A percentile compares a stretch with the other conserved stretches of the same genome.
phyloP scores from a whole-genome alignment of 495 filamentous ascomycete species.

The Podospora australis region DNA sequence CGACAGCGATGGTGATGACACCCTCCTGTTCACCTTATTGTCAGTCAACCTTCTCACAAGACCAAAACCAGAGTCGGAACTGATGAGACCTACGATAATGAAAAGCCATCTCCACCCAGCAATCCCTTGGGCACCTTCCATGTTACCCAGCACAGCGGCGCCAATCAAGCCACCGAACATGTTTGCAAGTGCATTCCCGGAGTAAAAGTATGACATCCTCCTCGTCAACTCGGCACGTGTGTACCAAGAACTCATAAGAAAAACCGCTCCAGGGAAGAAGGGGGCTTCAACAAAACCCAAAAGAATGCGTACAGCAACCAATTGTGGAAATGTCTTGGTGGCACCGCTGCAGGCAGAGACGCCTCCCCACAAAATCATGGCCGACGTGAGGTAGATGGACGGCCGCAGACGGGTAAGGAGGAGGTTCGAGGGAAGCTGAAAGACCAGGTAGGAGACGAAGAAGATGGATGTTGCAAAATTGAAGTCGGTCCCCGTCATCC shows the following conservation, averaged over 20 bases:
- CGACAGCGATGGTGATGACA: constrained; percentile 34
- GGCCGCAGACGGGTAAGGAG: constrained; percentile 43
- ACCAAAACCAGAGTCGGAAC: not conserved
- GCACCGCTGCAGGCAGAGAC: constrained; percentile 53
- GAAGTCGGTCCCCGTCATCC: constrained; percentile 42
- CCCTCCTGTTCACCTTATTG: constrained; percentile 23
- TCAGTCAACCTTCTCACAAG: not conserved
- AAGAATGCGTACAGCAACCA: constrained; percentile 56
- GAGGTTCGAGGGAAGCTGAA: constrained; percentile 53
- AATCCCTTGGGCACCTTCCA: constrained; percentile 33
- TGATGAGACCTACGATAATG: constrained; percentile 16
- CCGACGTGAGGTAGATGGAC: constrained; percentile 46
- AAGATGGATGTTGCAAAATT: constrained; percentile 53
- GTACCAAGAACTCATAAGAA: constrained; percentile 48
- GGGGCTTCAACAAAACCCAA: constrained; percentile 56
- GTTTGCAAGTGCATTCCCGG: constrained; percentile 50
- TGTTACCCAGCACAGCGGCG: constrained; percentile 40
- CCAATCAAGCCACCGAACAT: constrained; percentile 55
- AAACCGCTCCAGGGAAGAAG: constrained; percentile 45
- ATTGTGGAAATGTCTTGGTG: constrained; percentile 45
- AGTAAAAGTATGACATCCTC: constrained; percentile 53
- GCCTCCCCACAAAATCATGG: constrained; percentile 57
- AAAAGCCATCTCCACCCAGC: constrained; percentile 34
- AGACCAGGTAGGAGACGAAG: constrained; percentile 51
- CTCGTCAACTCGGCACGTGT: constrained; percentile 41